These are phyloP conservation scores for Sphaerostilbella broomeana DNA, from an alignment of 2,329 filamentous ascomycete species.

Conservation along the genomic window DNA sequence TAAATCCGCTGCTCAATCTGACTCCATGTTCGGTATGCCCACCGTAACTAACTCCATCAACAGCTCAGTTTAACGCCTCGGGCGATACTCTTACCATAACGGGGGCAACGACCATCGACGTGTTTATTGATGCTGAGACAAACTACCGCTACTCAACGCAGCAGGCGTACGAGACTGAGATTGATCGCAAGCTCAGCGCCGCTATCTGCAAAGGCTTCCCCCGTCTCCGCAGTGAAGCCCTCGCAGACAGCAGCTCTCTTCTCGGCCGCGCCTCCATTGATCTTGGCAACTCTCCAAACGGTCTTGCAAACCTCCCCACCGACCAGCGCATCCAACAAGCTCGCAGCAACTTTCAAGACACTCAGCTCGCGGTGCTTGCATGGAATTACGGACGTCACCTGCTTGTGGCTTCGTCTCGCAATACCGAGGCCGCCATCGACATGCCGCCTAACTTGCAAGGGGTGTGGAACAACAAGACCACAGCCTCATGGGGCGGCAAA, in stretches of 20 bases:
- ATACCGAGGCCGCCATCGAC: constrained; percentile 14
- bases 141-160: constrained; percentile 20
- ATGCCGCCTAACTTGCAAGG: constrained; percentile 24
- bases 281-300: constrained; percentile 17
- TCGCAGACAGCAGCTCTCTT: constrained; percentile 18
- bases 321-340: constrained; percentile 14
- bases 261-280: constrained; percentile 19
- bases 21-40: too few relatives aligned
- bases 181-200: constrained; percentile 18
- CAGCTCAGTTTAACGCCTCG: constrained; percentile 13
- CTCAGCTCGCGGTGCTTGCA: constrained; percentile 18
- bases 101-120: constrained; percentile 19
- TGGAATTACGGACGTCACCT: constrained; percentile 23
- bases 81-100: constrained; percentile 15
- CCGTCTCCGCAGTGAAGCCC: constrained; percentile 15
- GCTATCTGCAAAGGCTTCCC: constrained; percentile 16
- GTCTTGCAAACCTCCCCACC: constrained; percentile 7
- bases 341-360: constrained; percentile 12
- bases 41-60: too few relatives aligned
- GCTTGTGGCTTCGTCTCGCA: constrained; percentile 20
- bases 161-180: constrained; percentile 17
- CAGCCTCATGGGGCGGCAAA: constrained; percentile 35
- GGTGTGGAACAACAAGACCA: constrained; percentile 21
- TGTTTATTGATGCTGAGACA: constrained; percentile 22
- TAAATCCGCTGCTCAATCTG: background rate